phyloP scores from a whole-genome alignment of 257 asterid species.

The Osmanthus fragrans region DNA sequence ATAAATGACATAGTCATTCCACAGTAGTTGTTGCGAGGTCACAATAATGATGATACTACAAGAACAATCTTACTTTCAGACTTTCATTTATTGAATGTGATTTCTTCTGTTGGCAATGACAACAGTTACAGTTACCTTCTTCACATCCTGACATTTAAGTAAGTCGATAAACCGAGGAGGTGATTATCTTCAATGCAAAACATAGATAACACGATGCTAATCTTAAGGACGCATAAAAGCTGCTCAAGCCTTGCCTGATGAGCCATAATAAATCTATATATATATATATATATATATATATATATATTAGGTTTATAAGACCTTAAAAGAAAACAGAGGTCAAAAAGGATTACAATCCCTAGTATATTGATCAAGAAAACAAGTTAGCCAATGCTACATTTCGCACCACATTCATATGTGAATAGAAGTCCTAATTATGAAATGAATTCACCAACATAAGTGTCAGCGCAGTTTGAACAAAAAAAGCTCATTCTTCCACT shows the following conservation, averaged over 20 bases:
- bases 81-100: too few species aligned
- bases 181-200: too few species aligned
- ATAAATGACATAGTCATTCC: too few species aligned
- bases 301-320: background rate
- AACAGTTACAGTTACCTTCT: too few species aligned
- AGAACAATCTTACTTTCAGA: too few species aligned
- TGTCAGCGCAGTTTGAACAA: background rate
- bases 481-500: constrained; percentile 68
- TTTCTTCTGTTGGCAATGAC: too few species aligned
- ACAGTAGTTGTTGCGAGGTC: background rate
- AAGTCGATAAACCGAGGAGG: too few species aligned
- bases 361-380: background rate
- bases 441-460: background rate
- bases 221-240: too few species aligned
- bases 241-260: background rate
- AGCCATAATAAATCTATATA: background rate
- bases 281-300: background rate
- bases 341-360: background rate
- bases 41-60: constrained; percentile 28
- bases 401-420: background rate
- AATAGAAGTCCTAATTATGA: background rate
- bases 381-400: background rate
- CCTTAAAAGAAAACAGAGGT: background rate
- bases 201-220: too few species aligned
- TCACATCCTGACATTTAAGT: too few species aligned